Evolutionary conservation across 257 asterid genomes (phyloP).

Genomic region (Solanum corneliomulleri): DNA sequence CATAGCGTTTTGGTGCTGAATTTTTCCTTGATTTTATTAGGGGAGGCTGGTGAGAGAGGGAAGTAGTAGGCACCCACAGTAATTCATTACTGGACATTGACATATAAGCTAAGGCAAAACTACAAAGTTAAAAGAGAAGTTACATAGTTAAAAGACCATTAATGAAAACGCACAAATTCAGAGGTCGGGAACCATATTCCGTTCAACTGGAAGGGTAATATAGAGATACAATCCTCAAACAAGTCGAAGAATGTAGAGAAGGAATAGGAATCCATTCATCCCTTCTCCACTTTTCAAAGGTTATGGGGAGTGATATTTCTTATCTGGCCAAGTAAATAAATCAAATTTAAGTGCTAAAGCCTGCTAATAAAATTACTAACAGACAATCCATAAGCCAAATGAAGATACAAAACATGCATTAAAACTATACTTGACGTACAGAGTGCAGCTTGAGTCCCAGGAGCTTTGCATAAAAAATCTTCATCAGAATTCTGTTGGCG

Average conservation of each 20-base stretch:
- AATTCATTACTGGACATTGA: neutral
- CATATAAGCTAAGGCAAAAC: neutral
- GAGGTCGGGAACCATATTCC: neutral
- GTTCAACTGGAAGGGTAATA: neutral
- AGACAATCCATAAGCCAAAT: neutral
- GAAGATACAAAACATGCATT: neutral
- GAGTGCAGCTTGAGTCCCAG: neutral
- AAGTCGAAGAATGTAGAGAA: neutral
- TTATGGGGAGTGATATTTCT: neutral
- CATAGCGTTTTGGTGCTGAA: neutral
- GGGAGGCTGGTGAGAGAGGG: neutral
- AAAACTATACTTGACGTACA: neutral
- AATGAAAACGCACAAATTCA: neutral
- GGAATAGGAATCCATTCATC: neutral
- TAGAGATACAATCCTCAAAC: neutral
- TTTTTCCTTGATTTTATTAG: neutral
- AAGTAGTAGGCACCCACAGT: neutral
- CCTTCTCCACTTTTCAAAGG: neutral
- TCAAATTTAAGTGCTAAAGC: neutral
- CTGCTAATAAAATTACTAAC: neutral
- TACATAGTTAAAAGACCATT: neutral
- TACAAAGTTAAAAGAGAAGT: neutral
- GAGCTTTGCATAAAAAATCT: neutral
- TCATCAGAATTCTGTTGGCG: constrained; percentile 34
- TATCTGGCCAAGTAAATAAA: neutral